Evolutionary conservation across 176 grass and related monocot species (phyloP), one percentile per base, ranked within the genome.

Genomic region (Cenchrus purpureus): DNA sequence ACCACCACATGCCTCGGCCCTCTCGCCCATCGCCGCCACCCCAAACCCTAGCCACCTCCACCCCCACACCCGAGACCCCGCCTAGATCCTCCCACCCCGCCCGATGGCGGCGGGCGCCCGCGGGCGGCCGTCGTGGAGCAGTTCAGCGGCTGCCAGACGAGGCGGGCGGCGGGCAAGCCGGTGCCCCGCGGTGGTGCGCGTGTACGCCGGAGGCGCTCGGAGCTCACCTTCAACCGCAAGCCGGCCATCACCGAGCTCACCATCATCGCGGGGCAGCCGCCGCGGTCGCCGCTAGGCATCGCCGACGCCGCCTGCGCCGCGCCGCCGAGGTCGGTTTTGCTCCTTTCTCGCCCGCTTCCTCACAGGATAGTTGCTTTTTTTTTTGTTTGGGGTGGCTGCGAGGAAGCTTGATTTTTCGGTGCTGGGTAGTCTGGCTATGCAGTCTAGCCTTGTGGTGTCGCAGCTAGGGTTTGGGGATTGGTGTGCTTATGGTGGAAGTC

Each of bases 211-310:
- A 93, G 87, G 73, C 82, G 52, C 89, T 51, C 67, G 82, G 97
- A 94, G 69, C 97, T 99, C 60, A 94, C 90, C 71, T 94, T 97
- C 94, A 99, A 99, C 85, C 97, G 93, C 74, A 99, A 99, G 88
- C 97, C 97, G 14, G 94, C 92, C 81, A 97, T 99, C 79, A 95
- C 93, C 31, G 95, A 98, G 55, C 95, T 98, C 20, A 98, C 95
- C 42, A 92, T 98, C 83, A 89, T 98, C 70, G 95, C 93, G 0
- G 95, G 87, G 0, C 86, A 95, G 73, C 89, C 56, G 82, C 79
- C 31, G 22, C 73, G 49, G 85, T 90, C 43, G 91, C 92, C 55
- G 95, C 88, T 12, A 71, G 64, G 93, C 10, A 93, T 98, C 75
- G 91, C 91, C 58, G 74, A 82, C 68, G 91, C 91, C 19, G 86